A percentile compares a stretch with the other conserved stretches of the same genome.
Conservation (phyloP, 2,329 filamentous ascomycete species). For the Pseudopithomyces chartarum region DNA sequence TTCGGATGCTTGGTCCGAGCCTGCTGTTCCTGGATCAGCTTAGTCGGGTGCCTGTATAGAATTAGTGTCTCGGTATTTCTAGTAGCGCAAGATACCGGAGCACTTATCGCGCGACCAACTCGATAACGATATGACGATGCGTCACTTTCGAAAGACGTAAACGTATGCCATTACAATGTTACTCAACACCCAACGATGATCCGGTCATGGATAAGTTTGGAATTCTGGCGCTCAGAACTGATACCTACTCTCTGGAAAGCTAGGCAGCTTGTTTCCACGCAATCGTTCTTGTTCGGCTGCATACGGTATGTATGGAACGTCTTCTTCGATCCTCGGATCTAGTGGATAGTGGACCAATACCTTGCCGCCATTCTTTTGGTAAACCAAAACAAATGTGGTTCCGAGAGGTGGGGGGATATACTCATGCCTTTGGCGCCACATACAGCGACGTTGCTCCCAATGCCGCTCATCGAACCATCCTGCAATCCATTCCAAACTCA, state of each 20-base stretch:
- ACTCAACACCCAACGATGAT: too few relatives aligned
- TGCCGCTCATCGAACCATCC: background rate
- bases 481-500: background rate
- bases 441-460: background rate
- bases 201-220: too few relatives aligned
- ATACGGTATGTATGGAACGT: background rate
- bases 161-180: too few relatives aligned
- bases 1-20: too few relatives aligned
- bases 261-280: background rate
- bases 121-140: background rate
- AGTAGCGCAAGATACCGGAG: background rate
- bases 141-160: too few relatives aligned
- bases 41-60: background rate
- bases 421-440: background rate
- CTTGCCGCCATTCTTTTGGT: background rate
- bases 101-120: background rate
- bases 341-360: conserved; percentile 1
- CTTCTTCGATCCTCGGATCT: background rate
- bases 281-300: background rate
- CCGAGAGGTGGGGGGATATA: background rate
- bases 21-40: background rate
- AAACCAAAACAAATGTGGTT: background rate
- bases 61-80: background rate
- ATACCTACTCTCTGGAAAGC: background rate
- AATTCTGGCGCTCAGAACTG: too few relatives aligned